phyloP scores from a whole-genome alignment of 306 rosid species.

The Rubus parviflorus region DNA sequence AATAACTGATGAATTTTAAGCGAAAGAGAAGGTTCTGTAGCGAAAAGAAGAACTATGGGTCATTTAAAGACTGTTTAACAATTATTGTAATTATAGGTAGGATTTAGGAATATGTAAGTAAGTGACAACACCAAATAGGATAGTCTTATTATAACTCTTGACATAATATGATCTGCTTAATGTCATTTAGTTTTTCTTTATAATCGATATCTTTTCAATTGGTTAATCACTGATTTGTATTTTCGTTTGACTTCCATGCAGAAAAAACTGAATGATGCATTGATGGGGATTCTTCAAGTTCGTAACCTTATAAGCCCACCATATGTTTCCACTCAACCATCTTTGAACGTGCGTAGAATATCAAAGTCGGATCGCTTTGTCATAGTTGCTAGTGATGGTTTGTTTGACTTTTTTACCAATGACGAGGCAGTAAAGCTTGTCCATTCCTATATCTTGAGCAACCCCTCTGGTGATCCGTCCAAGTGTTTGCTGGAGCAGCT shows the following conservation, averaged over 20 bases:
- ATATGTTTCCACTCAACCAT: slow-evolving; percentile 79
- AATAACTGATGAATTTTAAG: background rate
- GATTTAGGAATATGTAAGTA: background rate
- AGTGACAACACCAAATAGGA: background rate
- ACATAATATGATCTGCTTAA: background rate
- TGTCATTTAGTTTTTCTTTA: background rate
- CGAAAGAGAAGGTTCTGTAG: background rate
- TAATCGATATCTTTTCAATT: background rate
- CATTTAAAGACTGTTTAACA: background rate
- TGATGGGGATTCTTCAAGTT: slow-evolving; percentile 97
- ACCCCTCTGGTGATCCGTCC: slow-evolving; percentile 86
- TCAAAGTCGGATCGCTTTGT: slow-evolving; percentile 70
- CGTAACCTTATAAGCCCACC: slow-evolving; percentile 90
- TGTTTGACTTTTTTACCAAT: slow-evolving; percentile 93
- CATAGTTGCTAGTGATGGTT: slow-evolving; percentile 87
- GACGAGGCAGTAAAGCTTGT: slow-evolving; percentile 80
- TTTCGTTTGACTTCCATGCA: slow-evolving; percentile 32
- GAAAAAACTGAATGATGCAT: slow-evolving; percentile 88
- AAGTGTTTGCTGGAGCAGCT: slow-evolving; percentile 90
- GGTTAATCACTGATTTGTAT: slow-evolving; percentile 4
- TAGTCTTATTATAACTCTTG: background rate
- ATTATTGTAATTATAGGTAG: background rate
- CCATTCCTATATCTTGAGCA: slow-evolving; percentile 64
- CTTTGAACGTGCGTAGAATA: slow-evolving; percentile 70
- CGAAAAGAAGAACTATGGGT: background rate